Base-by-base conservation (phyloP, 179 eudicot species). In the Actinidia arguta region DNA sequence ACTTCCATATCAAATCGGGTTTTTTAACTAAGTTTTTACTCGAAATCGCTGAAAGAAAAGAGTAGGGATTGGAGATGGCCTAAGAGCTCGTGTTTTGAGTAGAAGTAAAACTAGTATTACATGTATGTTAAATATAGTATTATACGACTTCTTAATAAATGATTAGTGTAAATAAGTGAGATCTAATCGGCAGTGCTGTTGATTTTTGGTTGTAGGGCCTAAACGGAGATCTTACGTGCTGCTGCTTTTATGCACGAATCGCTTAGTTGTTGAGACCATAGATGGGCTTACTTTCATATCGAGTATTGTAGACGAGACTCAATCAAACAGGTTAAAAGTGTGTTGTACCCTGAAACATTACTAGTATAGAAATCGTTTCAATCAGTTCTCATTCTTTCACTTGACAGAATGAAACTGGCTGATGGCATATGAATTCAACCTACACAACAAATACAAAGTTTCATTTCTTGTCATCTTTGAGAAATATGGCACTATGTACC, bases 191-290 rank as follows among this genome's bases (percentile, higher is more conserved):
- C 24, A 0, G 3, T 59, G 69, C 39, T 71, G 74, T 61, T 83
- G 42, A 63, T 68, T 78, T 83, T 56, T 82, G 39, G 55, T 78
- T 90, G 92, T 92, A 96, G 99, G 99, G 77, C 81, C 86, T 44
- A 96, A 92, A 83, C 95, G 86, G 67, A 89, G 96, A 85, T 93
- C 98, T 9, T 93, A 91, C 70, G 81, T 96, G 25, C 77, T 96
- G 83, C 58, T 93, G 85, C 96, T 96, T 12, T 85, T 94, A 63
- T 92, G 92, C 76, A 83, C 92, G 97, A 96, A 94, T 78, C 79
- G 86, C n/a, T 75, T 94, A 75, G 83, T 86, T 42, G 92, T 96
- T 64, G 93, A 94, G 90, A 94, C 97, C 22, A 85, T 79, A 27
- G 88, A 88, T 25, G 99, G 99, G 50, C 81, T 82, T 27, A 90